Evolutionary conservation across 2,329 filamentous ascomycete genomes (phyloP).

Genomic region (Conoideocrella luteorostrata): DNA sequence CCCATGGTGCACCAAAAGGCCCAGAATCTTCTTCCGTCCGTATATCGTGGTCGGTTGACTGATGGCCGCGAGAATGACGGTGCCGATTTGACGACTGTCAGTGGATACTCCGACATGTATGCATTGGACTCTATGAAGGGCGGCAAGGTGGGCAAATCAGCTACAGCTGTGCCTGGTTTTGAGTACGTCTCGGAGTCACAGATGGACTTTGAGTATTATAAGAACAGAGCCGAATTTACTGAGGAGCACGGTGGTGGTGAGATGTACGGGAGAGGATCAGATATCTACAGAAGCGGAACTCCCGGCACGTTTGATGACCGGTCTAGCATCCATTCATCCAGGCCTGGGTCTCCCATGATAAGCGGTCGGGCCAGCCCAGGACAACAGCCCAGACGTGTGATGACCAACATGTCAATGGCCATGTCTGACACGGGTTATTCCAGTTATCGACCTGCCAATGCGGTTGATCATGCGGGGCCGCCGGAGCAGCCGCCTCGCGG

Average conservation of each 20-base stretch:
- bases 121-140: conserved; percentile 71
- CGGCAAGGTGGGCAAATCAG: conserved; percentile 41
- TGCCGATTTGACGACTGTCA: conserved; percentile 50
- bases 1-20: conserved; percentile 94
- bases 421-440: conserved; percentile 20
- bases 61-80: conserved; percentile 57
- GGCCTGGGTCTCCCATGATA: conserved; percentile 43
- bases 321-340: conserved; percentile 37
- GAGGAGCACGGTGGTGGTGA: conserved; percentile 78
- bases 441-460: conserved; percentile 14
- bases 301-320: conserved; percentile 44
- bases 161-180: conserved; percentile 59
- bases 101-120: conserved; percentile 77
- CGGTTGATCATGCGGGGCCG: conserved; percentile 8
- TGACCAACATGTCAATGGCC: conserved; percentile 12
- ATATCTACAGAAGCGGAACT: conserved; percentile 55
- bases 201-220: conserved; percentile 88
- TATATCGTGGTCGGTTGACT: conserved; percentile 75
- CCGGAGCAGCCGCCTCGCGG: conserved; percentile 23
- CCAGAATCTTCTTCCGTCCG: conserved; percentile 74
- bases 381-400: conserved; percentile 18
- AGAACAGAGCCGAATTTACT: conserved; percentile 80
- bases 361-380: conserved; percentile 16
- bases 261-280: conserved; percentile 53
- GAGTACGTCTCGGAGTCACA: conserved; percentile 83